Evolutionary conservation across 129 eudicot genomes (phyloP).

Genomic region (Heracleum sosnowskyi): DNA sequence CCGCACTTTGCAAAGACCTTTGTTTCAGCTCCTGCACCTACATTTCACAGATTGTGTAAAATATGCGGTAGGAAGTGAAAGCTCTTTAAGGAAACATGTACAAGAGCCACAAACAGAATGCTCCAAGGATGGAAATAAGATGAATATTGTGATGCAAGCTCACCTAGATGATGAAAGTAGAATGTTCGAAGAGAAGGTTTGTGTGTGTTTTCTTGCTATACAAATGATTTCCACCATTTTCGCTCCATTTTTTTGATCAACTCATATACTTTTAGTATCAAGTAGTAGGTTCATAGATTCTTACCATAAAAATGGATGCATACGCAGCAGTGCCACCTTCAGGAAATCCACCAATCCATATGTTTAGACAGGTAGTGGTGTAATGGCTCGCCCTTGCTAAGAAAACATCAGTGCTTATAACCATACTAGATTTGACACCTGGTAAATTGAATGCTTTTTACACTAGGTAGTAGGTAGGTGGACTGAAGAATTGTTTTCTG

Average conservation of each 20-base stretch:
- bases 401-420: background rate
- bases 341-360: too few relatives aligned
- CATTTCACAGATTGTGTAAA: background rate
- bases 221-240: background rate
- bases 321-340: too few relatives aligned
- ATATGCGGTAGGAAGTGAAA: conserved; percentile 26
- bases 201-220: conserved; percentile 4
- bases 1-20: conserved; percentile 5
- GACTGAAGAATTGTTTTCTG: background rate
- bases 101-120: conserved; percentile 21
- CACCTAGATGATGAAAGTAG: conserved; percentile 21
- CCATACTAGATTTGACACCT: background rate
- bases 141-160: conserved; percentile 22
- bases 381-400: background rate
- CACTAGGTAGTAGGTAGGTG: background rate
- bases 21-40: background rate
- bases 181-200: conserved; percentile 40
- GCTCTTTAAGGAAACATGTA: conserved; percentile 17
- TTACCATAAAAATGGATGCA: too few relatives aligned
- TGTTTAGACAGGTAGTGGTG: background rate
- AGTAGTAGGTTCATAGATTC: too few relatives aligned
- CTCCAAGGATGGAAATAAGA: conserved; percentile 22
- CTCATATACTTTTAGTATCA: background rate
- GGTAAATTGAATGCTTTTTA: background rate
- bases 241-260: background rate